Base-by-base conservation (phyloP, 495 filamentous ascomycete species). In the Neurospora intermedia region DNA sequence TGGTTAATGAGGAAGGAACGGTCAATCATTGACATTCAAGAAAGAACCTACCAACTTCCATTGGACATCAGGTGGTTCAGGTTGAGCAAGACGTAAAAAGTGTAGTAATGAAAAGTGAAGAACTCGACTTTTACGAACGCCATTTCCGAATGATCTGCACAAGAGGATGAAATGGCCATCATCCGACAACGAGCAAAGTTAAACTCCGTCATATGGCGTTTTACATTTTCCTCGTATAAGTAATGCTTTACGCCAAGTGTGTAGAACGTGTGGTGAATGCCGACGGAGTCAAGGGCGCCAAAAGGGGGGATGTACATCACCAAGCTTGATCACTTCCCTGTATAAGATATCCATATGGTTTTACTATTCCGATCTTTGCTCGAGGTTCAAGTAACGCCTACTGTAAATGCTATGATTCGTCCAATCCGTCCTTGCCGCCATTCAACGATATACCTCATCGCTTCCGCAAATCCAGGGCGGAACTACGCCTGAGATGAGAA, bases 401-500 rank as follows among this genome's bases (percentile, higher is more conserved):
- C 40, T 41, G 40, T 41, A 41, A 41, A 31, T 38, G 27, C 54
- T 35, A 38, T 35, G 27, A 35, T 35, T 66, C 18, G 54, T 15
- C 54, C 54, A 38, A 35, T 6, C 54, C 15, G 54, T 15, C 54
- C 15, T 31, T 23, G 23, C 54, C 54, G 23, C 13, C 23, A 23
- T 62, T 31, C n/a, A 16, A 66, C 0, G 27, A 66, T 66, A 35
- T 27, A 66, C 54, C 40, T 35, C 54, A 66, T 35, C 15, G 27
- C 27, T 66, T 35, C 13, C 54, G 54, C 35, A 10, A 23, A 23
- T 42, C 31, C 62, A 69, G 72, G 66, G 39, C 20, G 5, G 66
- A 39, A 39, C 31, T 42, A 62, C 72, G 70, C 48, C 72, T 40
- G 72, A 45, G 62, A 73, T 70, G 72, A 70, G 27, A 31, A 66